Evolutionary conservation across 2,329 filamentous ascomycete species (phyloP), one percentile per base, ranked within the genome.

Genomic region (Fusarium sterilihyphosum): DNA sequence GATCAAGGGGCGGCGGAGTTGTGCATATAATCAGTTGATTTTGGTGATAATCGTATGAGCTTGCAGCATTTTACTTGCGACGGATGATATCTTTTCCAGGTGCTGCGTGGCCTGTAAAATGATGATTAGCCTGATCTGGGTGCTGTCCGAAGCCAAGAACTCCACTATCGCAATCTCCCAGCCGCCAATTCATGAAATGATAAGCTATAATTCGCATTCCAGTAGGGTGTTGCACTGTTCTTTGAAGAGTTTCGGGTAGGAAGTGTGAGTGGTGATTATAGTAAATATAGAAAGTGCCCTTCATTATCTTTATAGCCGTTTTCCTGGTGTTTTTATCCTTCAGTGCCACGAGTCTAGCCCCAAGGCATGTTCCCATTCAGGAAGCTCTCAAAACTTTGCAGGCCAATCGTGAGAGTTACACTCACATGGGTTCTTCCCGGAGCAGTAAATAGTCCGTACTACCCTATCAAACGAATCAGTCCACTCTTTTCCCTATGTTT

Each of bases 241-340:
- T 35, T 24, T 8, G 8, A 29, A 9, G 29, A 3, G 8, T 3
- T 20, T 7, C 1, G 3, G 3, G 11, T 20, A 18, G 3, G 1
- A 2, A 35, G 0, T 0, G 2, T 8, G 2, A 20, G 16, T 20
- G 4, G 12, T 10, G 3, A 16, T 6, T 8, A 10, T 16, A 5
- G 10, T 5, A 11, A 1, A 5, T 3, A 11, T 8, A 29, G 4
- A 16, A 8, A 31, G 1, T 22, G 9, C 6, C 6, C 2, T 53
- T 9, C 0, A 11, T 26, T 1, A 6, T 0, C 9, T n/a, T 38
- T 29, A 5, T 38, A 17, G 1, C 13, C 7, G 4, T 17, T 8
- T 4, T 13, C 12, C 9, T 18, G 3, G 1, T 18, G 24, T 0
- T 2, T 18, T n/a, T 14, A 8, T 10, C 16, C 16, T n/a, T 10